phyloP scores from a whole-genome alignment of 164 flowering plant species.

The Piper longum region DNA sequence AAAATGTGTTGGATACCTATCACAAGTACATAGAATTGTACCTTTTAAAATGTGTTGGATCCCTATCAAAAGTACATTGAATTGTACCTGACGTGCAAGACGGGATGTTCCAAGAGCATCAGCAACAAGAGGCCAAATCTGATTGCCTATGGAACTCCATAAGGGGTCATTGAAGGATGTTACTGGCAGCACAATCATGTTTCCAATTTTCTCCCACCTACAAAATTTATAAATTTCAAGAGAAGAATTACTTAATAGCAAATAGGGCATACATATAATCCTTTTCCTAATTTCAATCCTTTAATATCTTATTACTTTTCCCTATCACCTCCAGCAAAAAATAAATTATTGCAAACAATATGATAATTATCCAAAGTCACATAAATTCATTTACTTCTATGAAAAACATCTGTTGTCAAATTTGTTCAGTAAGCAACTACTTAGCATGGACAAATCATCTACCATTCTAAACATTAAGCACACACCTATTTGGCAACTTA shows the following conservation, averaged over 20 bases:
- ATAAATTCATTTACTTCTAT: no score
- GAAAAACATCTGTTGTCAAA: no score
- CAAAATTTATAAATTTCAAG: conserved; percentile 3
- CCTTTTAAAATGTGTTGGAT: conserved; percentile 14
- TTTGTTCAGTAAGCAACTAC: no score
- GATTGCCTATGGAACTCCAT: conserved; percentile 57
- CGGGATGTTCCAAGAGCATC: conserved; percentile 55
- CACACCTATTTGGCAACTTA: conserved; percentile 75
- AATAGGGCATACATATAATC: no score
- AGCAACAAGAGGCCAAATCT: conserved; percentile 72
- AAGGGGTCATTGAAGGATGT: conserved; percentile 58
- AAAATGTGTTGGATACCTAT: no score
- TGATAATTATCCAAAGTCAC: no score
- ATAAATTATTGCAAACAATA: not conserved
- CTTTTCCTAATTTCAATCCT: no score
- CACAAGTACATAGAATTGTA: conserved; percentile 13
- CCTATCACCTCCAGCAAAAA: no score
- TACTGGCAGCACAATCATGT: conserved; percentile 75
- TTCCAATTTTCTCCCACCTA: conserved; percentile 93
- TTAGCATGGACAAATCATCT: no score
- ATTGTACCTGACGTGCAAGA: conserved; percentile 80
- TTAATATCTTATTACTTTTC: no score
- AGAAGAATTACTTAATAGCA: not conserved
- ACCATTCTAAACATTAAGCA: not conserved
- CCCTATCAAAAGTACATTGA: not conserved